These are phyloP conservation scores for Starmerella khaoyaiensis DNA, from an alignment of 805 yeast genomes.

Conservation along the genomic window DNA sequence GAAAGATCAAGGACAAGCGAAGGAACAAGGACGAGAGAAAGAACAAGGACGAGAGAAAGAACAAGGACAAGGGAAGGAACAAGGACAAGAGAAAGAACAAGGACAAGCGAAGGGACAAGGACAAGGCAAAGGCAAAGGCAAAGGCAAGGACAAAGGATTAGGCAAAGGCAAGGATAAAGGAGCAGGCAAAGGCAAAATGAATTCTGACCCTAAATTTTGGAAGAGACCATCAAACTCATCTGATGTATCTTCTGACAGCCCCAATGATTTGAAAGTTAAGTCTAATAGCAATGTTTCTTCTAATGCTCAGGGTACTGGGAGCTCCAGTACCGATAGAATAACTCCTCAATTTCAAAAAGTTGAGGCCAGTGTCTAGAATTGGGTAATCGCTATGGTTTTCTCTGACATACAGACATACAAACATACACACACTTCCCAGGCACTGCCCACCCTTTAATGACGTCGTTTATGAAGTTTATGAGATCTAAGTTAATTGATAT, in stretches of 20 bases:
- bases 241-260: no score
- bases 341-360: conserved; percentile 16
- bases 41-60: not conserved
- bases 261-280: no score
- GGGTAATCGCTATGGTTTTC: not conserved
- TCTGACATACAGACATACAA: no score
- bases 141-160: not conserved
- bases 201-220: no score
- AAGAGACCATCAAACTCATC: no score
- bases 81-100: not conserved
- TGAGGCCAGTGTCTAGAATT: conserved; percentile 15
- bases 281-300: no score
- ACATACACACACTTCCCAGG: no score
- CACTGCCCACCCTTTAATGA: not conserved
- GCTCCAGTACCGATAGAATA: conserved; percentile 1
- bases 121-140: not conserved
- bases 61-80: not conserved
- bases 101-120: not conserved
- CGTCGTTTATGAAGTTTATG: conserved; percentile 1
- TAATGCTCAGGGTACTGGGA: no score
- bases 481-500: not conserved
- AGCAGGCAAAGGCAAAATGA: no score
- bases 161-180: not conserved
- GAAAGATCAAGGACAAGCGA: not conserved
- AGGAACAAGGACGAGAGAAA: not conserved